Evolutionary conservation across 2,329 filamentous ascomycete species (phyloP).

Genomic region (Mycosphaerella sp.): DNA sequence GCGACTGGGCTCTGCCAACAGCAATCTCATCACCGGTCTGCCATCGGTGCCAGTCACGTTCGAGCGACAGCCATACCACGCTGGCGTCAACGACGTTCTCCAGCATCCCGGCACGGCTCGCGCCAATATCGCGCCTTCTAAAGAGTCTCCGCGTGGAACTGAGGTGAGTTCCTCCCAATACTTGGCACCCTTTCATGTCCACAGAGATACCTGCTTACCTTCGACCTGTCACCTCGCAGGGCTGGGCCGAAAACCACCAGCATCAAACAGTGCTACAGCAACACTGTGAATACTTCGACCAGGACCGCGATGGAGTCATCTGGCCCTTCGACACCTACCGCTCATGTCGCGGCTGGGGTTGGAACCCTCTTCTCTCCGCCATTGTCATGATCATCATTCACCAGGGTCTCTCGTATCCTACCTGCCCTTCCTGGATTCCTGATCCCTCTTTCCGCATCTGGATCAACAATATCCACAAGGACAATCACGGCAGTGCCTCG

Average conservation of each 20-base stretch:
- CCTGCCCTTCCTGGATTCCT: slow-evolving; percentile 37
- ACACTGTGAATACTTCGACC: slow-evolving; percentile 49
- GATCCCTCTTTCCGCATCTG: slow-evolving; percentile 41
- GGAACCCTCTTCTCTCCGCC: slow-evolving; percentile 39
- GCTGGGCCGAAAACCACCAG: slow-evolving; percentile 34
- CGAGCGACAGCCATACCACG: slow-evolving; percentile 21
- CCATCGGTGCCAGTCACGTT: slow-evolving; percentile 10
- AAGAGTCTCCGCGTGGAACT: slow-evolving; percentile 40
- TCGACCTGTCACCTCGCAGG: not conserved
- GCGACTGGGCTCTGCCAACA: not conserved
- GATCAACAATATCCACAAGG: slow-evolving; percentile 37
- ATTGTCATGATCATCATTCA: slow-evolving; percentile 46
- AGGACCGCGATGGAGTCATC: slow-evolving; percentile 48
- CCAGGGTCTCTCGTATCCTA: slow-evolving; percentile 46
- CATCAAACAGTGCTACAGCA: slow-evolving; percentile 47
- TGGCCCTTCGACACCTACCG: slow-evolving; percentile 48
- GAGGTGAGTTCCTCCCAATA: slow-evolving; percentile 5
- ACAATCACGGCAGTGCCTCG: slow-evolving; percentile 41
- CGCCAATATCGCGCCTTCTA: slow-evolving; percentile 38
- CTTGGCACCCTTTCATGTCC: too few relatives aligned
- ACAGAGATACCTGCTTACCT: too few relatives aligned
- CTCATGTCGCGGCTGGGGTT: slow-evolving; percentile 44
- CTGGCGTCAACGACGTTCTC: slow-evolving; percentile 19
- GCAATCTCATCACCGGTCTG: slow-evolving; percentile 1
- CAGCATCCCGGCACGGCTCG: slow-evolving; percentile 36